Conservation (phyloP, 306 rosid species). For the Arachis hypogaea region DNA sequence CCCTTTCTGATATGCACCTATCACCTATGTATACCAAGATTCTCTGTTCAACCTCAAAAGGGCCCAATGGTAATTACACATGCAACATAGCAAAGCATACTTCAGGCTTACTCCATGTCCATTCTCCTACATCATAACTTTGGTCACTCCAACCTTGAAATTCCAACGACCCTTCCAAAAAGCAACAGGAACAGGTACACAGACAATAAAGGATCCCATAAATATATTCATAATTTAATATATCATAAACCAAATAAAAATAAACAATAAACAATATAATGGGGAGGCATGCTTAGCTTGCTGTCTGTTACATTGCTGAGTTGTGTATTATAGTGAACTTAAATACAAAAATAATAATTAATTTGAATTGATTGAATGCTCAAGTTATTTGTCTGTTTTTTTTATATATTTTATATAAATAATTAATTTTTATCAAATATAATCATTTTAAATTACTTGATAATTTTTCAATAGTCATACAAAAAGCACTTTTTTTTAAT, state of each 20-base stretch:
- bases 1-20: conserved; percentile 12
- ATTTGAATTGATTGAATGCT: too few relatives aligned
- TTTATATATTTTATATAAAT: too few relatives aligned
- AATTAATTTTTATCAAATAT: too few relatives aligned
- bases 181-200: conserved; percentile 28
- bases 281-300: conserved; percentile 44
- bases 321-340: conserved; percentile 36
- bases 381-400: too few relatives aligned
- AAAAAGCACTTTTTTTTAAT: too few relatives aligned
- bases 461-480: too few relatives aligned
- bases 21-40: background rate
- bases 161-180: conserved; percentile 42
- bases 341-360: background rate
- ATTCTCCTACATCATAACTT: conserved; percentile 31
- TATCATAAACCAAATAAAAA: background rate
- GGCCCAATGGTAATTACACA: conserved; percentile 31
- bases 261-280: background rate
- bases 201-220: background rate
- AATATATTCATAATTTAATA: conserved; percentile 34
- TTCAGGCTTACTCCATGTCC: conserved; percentile 19
- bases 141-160: conserved; percentile 41
- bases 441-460: too few relatives aligned
- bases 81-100: conserved; percentile 9
- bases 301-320: conserved; percentile 52
- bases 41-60: background rate